phyloP scores from a whole-genome alignment of 192 early-diverging fungal species.

The Umbelopsis vinacea region DNA sequence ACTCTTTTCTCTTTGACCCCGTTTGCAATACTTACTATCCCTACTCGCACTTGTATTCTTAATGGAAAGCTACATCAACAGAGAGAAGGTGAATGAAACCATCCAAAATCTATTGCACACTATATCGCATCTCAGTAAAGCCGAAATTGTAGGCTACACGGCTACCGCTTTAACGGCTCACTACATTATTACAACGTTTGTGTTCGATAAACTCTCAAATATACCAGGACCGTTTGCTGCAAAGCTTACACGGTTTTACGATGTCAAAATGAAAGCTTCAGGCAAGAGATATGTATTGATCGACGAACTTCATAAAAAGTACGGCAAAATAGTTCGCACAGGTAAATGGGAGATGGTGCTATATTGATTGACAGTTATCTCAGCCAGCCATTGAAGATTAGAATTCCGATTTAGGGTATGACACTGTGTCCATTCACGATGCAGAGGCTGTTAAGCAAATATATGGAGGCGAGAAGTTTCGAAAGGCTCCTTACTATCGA shows the following conservation, averaged over 20 bases:
- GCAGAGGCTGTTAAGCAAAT: constrained; percentile 14
- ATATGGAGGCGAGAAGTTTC: constrained; percentile 1
- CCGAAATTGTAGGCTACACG: not conserved
- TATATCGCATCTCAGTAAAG: not conserved
- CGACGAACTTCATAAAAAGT: constrained; percentile 12
- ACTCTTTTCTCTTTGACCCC: too few relatives aligned
- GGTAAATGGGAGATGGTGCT: not conserved
- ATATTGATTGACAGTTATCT: too few relatives aligned
- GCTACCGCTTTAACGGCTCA: not conserved
- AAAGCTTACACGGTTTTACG: constrained; percentile 13
- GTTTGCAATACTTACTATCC: too few relatives aligned
- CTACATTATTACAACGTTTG: not conserved
- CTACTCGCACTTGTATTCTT: not conserved
- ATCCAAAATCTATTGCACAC: not conserved
- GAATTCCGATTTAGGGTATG: not conserved
- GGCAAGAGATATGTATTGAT: constrained; percentile 1
- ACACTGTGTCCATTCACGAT: not conserved
- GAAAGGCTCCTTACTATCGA: not conserved
- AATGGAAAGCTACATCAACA: constrained; percentile 1
- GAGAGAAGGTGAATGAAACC: not conserved
- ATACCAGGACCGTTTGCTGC: constrained; percentile 18
- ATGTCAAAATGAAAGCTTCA: not conserved
- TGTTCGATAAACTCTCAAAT: not conserved
- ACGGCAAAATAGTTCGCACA: constrained; percentile 16
- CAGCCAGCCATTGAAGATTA: not conserved